Conservation (phyloP, 805 yeast genomes). For the Candida railenensis region DNA sequence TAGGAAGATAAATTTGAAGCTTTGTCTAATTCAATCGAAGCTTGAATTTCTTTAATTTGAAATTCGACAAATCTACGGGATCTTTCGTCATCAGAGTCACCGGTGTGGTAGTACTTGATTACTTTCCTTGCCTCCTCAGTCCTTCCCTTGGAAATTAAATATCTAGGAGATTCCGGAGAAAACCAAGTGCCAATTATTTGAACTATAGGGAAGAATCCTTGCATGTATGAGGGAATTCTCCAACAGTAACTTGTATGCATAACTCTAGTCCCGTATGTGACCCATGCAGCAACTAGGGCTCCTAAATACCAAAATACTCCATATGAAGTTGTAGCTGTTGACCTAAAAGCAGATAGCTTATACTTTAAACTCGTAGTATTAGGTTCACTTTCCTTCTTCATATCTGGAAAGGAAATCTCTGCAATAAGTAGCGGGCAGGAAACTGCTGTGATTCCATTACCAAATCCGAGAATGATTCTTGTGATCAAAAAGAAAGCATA, state of each 20-base stretch:
- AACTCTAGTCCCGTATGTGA: slow-evolving; percentile 45
- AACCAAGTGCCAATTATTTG: slow-evolving; percentile 35
- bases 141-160: slow-evolving; percentile 38
- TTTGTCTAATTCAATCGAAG: slow-evolving; percentile 20
- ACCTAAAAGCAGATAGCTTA: slow-evolving; percentile 10
- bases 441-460: slow-evolving; percentile 38
- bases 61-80: slow-evolving; percentile 30
- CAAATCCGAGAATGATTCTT: slow-evolving; percentile 50
- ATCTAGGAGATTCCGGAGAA: slow-evolving; percentile 54
- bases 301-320: slow-evolving; percentile 52
- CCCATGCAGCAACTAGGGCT: slow-evolving; percentile 53
- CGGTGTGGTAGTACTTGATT: slow-evolving; percentile 36
- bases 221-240: slow-evolving; percentile 56
- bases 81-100: slow-evolving; percentile 32
- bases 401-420: slow-evolving; percentile 52
- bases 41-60: slow-evolving; percentile 39
- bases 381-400: no score
- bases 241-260: slow-evolving; percentile 37
- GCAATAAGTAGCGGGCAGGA: slow-evolving; percentile 50
- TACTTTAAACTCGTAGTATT: no score
- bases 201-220: slow-evolving; percentile 45
- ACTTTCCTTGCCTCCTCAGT: slow-evolving; percentile 42
- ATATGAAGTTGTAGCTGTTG: slow-evolving; percentile 11
- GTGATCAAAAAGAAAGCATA: slow-evolving; percentile 41
- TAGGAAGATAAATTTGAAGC: slow-evolving; percentile 22